These are phyloP conservation scores for Forsythia viridissima DNA, from an alignment of 257 asterid genomes.

Conservation along the genomic window DNA sequence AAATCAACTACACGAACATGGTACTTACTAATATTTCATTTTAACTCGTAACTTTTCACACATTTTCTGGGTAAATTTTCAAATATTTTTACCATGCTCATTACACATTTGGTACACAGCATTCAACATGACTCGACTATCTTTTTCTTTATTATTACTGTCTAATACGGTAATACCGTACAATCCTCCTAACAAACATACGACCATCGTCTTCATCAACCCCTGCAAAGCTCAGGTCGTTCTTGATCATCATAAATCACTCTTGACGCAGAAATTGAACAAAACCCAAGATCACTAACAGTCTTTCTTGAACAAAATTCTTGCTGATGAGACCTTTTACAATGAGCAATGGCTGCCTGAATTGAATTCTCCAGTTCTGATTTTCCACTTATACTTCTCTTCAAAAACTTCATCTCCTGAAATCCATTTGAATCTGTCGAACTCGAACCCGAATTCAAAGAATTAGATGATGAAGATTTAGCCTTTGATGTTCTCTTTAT, in stretches of 20 bases:
- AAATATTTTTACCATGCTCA: too few relatives aligned
- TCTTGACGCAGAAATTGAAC: constrained; percentile 43
- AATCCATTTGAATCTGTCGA: constrained; percentile 34
- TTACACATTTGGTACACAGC: background rate
- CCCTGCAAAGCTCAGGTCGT: constrained; percentile 48
- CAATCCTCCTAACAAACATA: background rate
- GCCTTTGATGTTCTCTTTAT: constrained; percentile 55
- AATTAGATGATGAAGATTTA: constrained; percentile 22
- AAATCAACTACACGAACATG: background rate
- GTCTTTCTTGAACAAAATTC: constrained; percentile 36
- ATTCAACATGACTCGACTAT: background rate
- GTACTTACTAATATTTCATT: background rate
- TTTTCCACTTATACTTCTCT: constrained; percentile 45
- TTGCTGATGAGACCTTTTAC: constrained; percentile 71
- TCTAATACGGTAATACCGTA: background rate
- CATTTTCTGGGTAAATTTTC: too few relatives aligned
- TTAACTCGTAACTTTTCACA: too few relatives aligned
- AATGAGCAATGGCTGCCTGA: constrained; percentile 93
- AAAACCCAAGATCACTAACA: constrained; percentile 37
- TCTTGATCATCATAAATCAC: constrained; percentile 42
- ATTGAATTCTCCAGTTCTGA: constrained; percentile 73
- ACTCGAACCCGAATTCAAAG: constrained; percentile 33
- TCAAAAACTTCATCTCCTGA: constrained; percentile 35
- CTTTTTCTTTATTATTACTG: background rate
- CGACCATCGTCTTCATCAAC: constrained; percentile 18